phyloP scores from a whole-genome alignment of 208 protist genomes.

The Balamuthia mandrillaris region DNA sequence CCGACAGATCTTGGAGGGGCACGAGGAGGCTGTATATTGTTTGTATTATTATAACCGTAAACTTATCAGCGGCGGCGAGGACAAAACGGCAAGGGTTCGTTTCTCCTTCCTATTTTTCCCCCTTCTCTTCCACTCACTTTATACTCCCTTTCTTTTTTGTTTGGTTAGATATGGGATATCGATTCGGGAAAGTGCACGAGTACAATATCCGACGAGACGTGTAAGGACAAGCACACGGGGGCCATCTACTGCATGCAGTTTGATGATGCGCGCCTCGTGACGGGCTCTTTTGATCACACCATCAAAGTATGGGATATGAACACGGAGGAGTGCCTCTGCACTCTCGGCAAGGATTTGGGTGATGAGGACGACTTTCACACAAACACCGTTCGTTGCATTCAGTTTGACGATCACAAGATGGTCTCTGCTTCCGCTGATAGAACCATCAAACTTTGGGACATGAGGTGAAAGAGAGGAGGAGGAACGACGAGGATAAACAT shows the following conservation, averaged over 20 bases:
- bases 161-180: background rate
- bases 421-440: conserved; percentile 9
- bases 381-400: background rate
- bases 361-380: background rate
- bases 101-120: background rate
- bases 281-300: conserved; percentile 19
- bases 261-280: background rate
- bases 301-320: conserved; percentile 37
- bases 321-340: conserved; percentile 11
- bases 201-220: background rate
- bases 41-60: conserved; percentile 20
- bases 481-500: too few relatives aligned
- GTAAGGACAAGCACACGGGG: background rate
- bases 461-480: too few relatives aligned
- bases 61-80: conserved; percentile 1
- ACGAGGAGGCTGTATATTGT: conserved; percentile 10
- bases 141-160: too few relatives aligned
- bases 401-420: conserved; percentile 20
- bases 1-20: background rate
- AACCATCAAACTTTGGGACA: conserved; percentile 17
- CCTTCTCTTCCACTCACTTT: background rate
- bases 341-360: background rate
- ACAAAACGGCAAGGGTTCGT: background rate
- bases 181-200: background rate
- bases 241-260: conserved; percentile 22